Percentiles rank a stretch among this genome's conserved stretches.
phyloP scores from a whole-genome alignment of 805 yeast species.

The Brettanomyces anomalus region DNA sequence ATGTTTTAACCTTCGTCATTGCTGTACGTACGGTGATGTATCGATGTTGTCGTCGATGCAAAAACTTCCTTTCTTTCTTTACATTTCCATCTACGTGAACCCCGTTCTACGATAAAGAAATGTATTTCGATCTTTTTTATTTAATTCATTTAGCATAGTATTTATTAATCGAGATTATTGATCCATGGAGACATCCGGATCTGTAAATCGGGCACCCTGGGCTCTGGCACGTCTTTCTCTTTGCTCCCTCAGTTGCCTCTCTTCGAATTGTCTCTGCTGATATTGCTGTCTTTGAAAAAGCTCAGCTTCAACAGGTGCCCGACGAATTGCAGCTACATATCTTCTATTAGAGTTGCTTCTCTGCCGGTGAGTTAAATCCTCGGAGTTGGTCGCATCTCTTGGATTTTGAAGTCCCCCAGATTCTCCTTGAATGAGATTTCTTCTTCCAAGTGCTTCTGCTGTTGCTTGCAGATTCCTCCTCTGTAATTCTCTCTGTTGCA shows the following conservation, averaged over 20 bases:
- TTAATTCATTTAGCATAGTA: neutral
- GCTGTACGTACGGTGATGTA: too few species aligned
- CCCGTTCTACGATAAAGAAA: too few species aligned
- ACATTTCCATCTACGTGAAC: too few species aligned
- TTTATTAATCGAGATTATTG: neutral
- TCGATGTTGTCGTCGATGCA: too few species aligned
- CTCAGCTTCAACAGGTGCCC: slow-evolving; percentile 3
- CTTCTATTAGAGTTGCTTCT: neutral
- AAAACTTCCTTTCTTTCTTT: too few species aligned
- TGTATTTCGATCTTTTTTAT: too few species aligned
- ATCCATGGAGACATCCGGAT: neutral
- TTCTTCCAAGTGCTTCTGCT: neutral
- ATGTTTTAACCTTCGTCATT: too few species aligned
- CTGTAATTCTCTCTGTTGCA: slow-evolving; percentile 1
- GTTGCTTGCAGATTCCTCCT: neutral
- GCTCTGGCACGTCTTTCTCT: neutral
- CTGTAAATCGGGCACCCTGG: neutral
- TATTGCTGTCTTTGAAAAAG: slow-evolving; percentile 1
- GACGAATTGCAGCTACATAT: slow-evolving; percentile 1
- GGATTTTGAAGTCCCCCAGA: neutral
- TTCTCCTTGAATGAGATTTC: neutral
- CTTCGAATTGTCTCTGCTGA: slow-evolving; percentile 1
- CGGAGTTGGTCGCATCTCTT: neutral
- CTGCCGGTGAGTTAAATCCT: neutral
- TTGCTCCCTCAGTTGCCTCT: slow-evolving; percentile 1